Conservation (phyloP, 2,329 filamentous ascomycete species). For the Colletotrichum sp. region DNA sequence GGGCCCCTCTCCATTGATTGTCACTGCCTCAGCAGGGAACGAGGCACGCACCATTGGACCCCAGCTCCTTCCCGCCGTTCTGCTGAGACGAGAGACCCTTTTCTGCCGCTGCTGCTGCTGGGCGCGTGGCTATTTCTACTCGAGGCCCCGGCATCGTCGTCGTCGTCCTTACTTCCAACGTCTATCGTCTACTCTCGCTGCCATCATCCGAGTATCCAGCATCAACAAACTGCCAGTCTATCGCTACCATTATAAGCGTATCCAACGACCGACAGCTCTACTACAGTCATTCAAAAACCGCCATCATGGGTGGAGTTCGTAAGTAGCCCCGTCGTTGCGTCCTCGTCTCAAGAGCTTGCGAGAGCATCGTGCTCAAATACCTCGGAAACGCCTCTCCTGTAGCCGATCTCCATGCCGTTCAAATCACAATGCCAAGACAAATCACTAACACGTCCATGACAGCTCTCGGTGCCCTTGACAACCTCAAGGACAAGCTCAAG, state of each 20-base stretch:
- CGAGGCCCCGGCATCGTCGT: background rate
- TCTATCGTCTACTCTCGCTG: background rate
- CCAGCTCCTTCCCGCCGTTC: background rate
- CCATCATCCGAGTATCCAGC: background rate
- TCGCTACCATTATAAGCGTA: background rate
- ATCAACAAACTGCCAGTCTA: background rate
- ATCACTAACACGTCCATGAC: background rate
- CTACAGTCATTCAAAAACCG: conserved; percentile 20
- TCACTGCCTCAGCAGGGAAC: conserved; percentile 8
- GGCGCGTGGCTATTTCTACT: conserved; percentile 8
- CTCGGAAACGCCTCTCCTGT: background rate
- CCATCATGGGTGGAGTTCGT: conserved; percentile 60
- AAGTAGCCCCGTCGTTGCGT: conserved; percentile 31
- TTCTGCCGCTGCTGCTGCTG: background rate
- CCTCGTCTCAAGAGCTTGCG: background rate
- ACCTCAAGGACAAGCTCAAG: conserved; percentile 62
- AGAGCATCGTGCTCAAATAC: background rate
- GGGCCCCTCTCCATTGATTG: conserved; percentile 7
- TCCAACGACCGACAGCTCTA: background rate
- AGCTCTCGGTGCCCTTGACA: conserved; percentile 58
- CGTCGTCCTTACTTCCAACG: background rate
- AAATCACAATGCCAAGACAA: background rate
- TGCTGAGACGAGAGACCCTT: conserved; percentile 16
- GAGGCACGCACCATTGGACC: background rate
- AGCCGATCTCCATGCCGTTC: background rate